Evolutionary conservation across 768 basidiomycete genomes (phyloP).

Genomic region (Mycena indigotica): DNA sequence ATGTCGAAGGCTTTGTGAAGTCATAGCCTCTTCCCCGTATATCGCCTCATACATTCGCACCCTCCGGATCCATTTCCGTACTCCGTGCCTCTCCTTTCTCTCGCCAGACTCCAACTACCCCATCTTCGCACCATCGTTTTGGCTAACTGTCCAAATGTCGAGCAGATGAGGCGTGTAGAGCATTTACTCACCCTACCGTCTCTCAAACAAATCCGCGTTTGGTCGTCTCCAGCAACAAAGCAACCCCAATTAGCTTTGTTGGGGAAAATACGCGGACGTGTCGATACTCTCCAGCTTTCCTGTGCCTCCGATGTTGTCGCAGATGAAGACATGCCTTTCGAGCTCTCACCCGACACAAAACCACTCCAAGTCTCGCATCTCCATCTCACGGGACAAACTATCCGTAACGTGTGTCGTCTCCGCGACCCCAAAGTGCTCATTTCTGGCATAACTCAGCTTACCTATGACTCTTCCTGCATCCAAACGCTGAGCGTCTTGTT

Average conservation of each 20-base stretch:
- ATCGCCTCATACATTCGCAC: not conserved
- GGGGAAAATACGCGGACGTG: not conserved
- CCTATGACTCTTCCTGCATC: not conserved
- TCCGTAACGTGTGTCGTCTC: not conserved
- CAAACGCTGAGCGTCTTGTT: not conserved
- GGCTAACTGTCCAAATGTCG: not conserved
- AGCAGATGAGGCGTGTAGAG: not conserved
- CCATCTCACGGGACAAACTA: not conserved
- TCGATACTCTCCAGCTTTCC: not conserved
- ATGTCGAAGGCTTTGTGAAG: not conserved
- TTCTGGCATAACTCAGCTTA: not conserved
- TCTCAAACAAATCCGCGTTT: not conserved
- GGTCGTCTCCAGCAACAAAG: not conserved
- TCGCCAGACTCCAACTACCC: not conserved
- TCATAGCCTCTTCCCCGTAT: not conserved
- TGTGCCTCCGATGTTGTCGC: not conserved
- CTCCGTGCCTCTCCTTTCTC: not conserved
- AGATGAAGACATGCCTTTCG: not conserved
- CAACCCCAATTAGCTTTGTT: not conserved
- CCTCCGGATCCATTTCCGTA: not conserved
- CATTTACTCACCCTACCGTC: not conserved
- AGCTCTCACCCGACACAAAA: not conserved
- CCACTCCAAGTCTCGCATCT: not conserved
- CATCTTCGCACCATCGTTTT: not conserved
- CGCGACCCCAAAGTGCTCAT: not conserved